Evolutionary conservation across 2,329 filamentous ascomycete genomes (phyloP).

Genomic region (Myriosclerotinia curreyana): DNA sequence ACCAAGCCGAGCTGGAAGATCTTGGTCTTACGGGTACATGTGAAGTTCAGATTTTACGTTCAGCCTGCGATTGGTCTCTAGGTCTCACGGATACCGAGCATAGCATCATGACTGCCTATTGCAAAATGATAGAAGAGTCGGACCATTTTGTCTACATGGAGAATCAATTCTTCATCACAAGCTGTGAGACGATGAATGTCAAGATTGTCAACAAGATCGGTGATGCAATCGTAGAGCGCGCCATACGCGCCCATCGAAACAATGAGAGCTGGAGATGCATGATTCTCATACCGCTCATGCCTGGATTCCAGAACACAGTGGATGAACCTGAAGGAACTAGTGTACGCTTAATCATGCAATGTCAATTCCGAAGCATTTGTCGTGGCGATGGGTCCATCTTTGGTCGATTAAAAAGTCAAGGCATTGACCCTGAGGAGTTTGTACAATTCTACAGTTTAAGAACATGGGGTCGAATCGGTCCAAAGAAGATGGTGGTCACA

Average conservation of each 20-base stretch:
- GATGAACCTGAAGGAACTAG: constrained; percentile 92
- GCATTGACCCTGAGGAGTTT: constrained; percentile 91
- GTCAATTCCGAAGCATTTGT: constrained; percentile 94
- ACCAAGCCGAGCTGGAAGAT: constrained; percentile 77
- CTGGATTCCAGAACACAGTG: constrained; percentile 97
- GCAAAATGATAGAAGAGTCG: constrained; percentile 90
- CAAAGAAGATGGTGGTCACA: constrained; percentile 78
- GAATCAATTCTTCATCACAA: constrained; percentile 98
- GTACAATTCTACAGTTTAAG: constrained; percentile 92
- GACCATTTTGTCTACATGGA: constrained; percentile 99
- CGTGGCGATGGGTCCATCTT: constrained; percentile 91
- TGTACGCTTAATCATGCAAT: constrained; percentile 93
- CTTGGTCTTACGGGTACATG: constrained; percentile 91
- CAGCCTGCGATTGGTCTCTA: constrained; percentile 86
- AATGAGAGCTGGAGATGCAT: constrained; percentile 87
- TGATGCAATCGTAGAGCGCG: constrained; percentile 88
- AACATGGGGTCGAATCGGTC: constrained; percentile 87
- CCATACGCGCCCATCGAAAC: constrained; percentile 77
- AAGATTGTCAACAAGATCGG: constrained; percentile 92
- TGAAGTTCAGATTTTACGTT: constrained; percentile 92
- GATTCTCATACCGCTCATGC: constrained; percentile 90
- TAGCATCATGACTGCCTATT: constrained; percentile 93
- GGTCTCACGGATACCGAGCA: constrained; percentile 85
- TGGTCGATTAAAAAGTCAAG: constrained; percentile 71
- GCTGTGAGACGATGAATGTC: constrained; percentile 80